These are phyloP conservation scores for Rheum nobile DNA, from an alignment of 148 eudicot species.

Conservation along the genomic window DNA sequence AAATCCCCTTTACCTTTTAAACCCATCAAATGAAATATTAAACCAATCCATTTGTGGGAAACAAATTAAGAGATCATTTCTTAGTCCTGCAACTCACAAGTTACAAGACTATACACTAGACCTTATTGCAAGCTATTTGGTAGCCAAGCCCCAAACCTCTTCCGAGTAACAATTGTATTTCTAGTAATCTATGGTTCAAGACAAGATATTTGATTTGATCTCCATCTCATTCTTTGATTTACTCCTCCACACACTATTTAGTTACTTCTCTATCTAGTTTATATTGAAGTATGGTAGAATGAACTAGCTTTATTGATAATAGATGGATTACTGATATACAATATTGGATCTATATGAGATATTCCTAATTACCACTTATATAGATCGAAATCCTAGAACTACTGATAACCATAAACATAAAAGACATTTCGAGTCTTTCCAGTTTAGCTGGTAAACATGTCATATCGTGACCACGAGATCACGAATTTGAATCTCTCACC, in stretches of 20 bases:
- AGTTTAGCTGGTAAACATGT: no score
- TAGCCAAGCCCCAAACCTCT: not conserved
- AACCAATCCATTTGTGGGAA: constrained; percentile 7
- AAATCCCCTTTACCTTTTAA: not conserved
- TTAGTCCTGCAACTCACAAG: constrained; percentile 1
- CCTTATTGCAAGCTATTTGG: constrained; percentile 1
- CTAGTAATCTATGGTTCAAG: constrained; percentile 1
- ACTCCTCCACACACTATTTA: not conserved
- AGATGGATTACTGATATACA: no score
- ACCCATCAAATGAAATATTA: constrained; percentile 5
- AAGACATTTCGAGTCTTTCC: no score
- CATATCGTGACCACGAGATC: no score
- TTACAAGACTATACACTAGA: not conserved
- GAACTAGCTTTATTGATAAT: no score
- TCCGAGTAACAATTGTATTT: constrained; percentile 3
- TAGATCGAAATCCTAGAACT: no score
- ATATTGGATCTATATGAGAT: no score
- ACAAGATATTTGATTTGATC: constrained; percentile 8
- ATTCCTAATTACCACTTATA: no score
- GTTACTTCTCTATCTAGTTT: not conserved
- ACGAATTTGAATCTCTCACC: no score
- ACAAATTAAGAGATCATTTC: not conserved
- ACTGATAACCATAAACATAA: no score
- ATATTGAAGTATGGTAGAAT: no score
- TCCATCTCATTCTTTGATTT: not conserved